These are phyloP conservation scores for Mycena venus DNA, from an alignment of 768 basidiomycete genomes.

Conservation along the genomic window DNA sequence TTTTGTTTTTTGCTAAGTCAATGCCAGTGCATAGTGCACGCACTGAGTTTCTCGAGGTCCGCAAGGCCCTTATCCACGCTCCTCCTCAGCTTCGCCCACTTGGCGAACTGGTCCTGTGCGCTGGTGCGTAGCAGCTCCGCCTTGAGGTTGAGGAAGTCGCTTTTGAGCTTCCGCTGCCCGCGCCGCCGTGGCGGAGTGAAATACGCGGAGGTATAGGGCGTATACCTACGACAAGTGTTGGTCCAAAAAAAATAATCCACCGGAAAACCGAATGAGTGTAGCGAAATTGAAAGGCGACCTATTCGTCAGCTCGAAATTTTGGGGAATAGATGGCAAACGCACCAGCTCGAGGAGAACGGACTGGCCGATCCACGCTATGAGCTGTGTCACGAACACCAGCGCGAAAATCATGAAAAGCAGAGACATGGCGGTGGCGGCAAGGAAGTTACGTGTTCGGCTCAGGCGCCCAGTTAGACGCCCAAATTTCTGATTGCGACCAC, in stretches of 20 bases:
- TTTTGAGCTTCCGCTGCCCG: conserved; percentile 82
- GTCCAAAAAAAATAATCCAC: too few relatives aligned
- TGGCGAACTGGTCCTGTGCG: conserved; percentile 97
- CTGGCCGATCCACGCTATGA: conserved; percentile 91
- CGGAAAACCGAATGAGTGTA: too few relatives aligned
- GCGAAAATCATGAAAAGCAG: conserved; percentile 86
- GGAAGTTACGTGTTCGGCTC: neutral
- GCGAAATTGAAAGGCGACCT: too few relatives aligned
- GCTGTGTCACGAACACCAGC: conserved; percentile 85
- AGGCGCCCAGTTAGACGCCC: too few relatives aligned
- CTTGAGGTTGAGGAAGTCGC: conserved; percentile 84
- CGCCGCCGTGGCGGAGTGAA: conserved; percentile 66
- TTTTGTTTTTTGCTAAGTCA: neutral
- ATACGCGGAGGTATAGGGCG: conserved; percentile 74
- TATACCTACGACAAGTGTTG: conserved; percentile 78
- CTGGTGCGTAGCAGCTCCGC: conserved; percentile 90
- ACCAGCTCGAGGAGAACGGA: conserved; percentile 87
- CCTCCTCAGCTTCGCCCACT: conserved; percentile 95
- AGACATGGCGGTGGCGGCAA: conserved; percentile 62
- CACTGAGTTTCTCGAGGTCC: conserved; percentile 94
- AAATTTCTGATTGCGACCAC: too few relatives aligned
- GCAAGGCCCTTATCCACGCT: conserved; percentile 92
- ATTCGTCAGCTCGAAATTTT: too few relatives aligned
- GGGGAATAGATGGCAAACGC: conserved; percentile 54
- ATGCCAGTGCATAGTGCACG: conserved; percentile 47